Conservation (phyloP, 192 early-diverging fungal species). For the Glomus cerebriforme region DNA sequence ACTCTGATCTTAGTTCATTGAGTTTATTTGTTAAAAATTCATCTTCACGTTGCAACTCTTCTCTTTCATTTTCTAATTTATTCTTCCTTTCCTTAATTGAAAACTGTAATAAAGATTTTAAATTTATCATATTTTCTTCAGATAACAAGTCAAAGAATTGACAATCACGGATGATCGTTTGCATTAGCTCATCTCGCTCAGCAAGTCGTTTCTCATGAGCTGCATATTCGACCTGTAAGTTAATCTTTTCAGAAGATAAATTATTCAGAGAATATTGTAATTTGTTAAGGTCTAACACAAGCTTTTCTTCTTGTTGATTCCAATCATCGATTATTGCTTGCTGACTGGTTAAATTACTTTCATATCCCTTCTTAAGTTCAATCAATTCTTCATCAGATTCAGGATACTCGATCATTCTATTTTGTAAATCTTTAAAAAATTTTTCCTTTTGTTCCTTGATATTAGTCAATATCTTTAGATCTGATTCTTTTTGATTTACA, state of each 20-base stretch:
- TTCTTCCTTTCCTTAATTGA: background rate
- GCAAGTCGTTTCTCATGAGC: slow-evolving; percentile 37
- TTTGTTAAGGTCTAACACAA: background rate
- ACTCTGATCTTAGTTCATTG: background rate
- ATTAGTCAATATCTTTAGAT: background rate
- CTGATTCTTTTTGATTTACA: background rate
- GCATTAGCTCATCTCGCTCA: slow-evolving; percentile 49
- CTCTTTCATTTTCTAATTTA: background rate
- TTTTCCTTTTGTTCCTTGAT: background rate
- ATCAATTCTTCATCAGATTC: slow-evolving; percentile 68
- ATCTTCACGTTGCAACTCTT: background rate
- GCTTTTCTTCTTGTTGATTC: slow-evolving; percentile 17
- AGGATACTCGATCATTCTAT: background rate
- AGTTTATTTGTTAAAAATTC: background rate
- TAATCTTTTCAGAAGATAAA: background rate
- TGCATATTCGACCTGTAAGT: slow-evolving; percentile 16
- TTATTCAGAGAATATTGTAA: background rate
- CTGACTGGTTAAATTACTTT: slow-evolving; percentile 35
- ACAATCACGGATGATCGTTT: slow-evolving; percentile 41
- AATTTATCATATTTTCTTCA: slow-evolving; percentile 44
- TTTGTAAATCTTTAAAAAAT: background rate
- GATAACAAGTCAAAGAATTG: slow-evolving; percentile 45
- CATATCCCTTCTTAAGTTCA: slow-evolving; percentile 53
- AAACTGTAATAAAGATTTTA: slow-evolving; percentile 29
- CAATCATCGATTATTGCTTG: slow-evolving; percentile 40